Conservation (phyloP, 495 filamentous ascomycete species). For the Aspergillus nanangensis region DNA sequence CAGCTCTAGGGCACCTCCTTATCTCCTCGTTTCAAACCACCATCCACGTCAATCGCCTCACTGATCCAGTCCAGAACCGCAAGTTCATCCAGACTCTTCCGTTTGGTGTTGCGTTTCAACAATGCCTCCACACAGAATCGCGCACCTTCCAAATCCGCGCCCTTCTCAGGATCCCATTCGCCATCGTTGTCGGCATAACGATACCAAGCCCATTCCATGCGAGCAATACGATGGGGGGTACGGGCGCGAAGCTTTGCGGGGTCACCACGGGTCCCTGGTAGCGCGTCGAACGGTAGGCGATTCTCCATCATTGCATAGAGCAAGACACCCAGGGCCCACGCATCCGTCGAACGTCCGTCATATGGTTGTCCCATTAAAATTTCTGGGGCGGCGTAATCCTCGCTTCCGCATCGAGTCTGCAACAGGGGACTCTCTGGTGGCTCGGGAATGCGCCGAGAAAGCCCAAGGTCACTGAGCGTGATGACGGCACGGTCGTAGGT, state of each 20-base stretch:
- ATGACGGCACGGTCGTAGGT: constrained; percentile 74
- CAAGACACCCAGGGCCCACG: constrained; percentile 91
- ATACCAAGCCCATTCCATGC: constrained; percentile 92
- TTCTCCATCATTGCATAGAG: constrained; percentile 92
- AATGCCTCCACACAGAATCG: constrained; percentile 76
- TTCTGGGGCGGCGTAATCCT: constrained; percentile 96
- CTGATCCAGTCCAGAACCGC: constrained; percentile 70
- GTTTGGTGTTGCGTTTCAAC: constrained; percentile 69
- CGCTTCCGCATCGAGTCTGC: constrained; percentile 86
- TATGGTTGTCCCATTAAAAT: constrained; percentile 93
- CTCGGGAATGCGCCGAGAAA: constrained; percentile 76
- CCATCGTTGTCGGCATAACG: constrained; percentile 72
- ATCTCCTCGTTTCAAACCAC: constrained; percentile 64
- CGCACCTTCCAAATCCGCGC: constrained; percentile 63
- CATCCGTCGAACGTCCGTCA: constrained; percentile 87
- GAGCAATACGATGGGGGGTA: constrained; percentile 88
- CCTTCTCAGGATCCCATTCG: constrained; percentile 59
- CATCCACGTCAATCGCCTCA: constrained; percentile 65
- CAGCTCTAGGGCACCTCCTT: constrained; percentile 54
- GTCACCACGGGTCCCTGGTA: constrained; percentile 66
- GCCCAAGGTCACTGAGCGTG: constrained; percentile 86
- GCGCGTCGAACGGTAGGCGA: constrained; percentile 85
- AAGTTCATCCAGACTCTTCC: constrained; percentile 70
- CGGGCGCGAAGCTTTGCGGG: constrained; percentile 65
- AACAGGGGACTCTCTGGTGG: constrained; percentile 67